Conservation (phyloP, 345 rosid genomes). For the Lumnitzera racemosa region DNA sequence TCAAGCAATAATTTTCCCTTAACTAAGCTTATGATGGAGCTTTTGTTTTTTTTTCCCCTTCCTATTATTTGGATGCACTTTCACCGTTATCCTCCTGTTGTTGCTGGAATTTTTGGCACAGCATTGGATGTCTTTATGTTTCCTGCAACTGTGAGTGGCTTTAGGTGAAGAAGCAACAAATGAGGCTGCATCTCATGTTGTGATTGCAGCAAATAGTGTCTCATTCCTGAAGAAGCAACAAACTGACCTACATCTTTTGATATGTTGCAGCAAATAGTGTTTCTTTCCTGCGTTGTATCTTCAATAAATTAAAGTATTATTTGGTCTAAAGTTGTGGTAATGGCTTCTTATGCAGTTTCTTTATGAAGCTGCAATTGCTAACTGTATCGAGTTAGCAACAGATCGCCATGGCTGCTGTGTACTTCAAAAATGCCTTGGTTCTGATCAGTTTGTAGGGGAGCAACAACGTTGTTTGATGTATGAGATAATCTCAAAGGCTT, state of each 20-base stretch:
- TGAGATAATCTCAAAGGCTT: conserved; percentile 54
- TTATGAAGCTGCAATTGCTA: conserved; percentile 55
- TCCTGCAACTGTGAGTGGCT: too few species aligned
- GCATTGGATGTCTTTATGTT: background rate
- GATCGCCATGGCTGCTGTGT: conserved; percentile 81
- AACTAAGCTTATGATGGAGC: too few species aligned
- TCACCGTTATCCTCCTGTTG: too few species aligned
- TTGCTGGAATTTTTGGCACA: background rate
- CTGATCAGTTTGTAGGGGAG: conserved; percentile 34
- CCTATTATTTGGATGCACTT: background rate
- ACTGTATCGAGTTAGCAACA: conserved; percentile 71
- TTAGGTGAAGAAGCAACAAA: too few species aligned
- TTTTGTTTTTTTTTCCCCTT: background rate
- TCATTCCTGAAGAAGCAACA: too few species aligned
- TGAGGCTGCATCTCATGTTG: too few species aligned
- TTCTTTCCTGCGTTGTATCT: background rate
- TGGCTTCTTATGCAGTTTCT: conserved; percentile 42
- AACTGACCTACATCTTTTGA: too few species aligned
- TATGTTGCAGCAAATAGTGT: background rate
- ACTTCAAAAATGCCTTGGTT: conserved; percentile 63
- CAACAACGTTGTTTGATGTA: conserved; percentile 34
- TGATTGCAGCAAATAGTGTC: background rate
- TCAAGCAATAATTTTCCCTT: too few species aligned
- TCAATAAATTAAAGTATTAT: too few species aligned
- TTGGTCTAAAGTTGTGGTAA: background rate